These are phyloP conservation scores for Boletus subcaerulescens DNA, from an alignment of 768 basidiomycete genomes.

Conservation along the genomic window DNA sequence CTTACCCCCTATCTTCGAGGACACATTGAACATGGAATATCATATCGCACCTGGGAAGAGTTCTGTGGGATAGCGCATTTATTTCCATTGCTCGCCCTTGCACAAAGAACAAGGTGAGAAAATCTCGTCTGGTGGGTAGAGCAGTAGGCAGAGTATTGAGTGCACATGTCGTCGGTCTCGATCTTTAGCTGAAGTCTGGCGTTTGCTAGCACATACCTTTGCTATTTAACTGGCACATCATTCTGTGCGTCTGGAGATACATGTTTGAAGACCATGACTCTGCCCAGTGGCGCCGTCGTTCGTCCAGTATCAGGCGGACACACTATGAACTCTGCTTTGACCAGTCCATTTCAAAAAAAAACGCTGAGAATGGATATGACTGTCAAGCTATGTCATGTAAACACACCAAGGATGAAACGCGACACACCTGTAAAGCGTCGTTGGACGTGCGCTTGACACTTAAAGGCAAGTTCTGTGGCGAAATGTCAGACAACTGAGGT, in stretches of 20 bases:
- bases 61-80: not conserved
- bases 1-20: constrained; percentile 2
- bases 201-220: constrained; percentile 12
- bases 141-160: constrained; percentile 7
- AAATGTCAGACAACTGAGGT: not conserved
- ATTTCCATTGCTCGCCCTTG: not conserved
- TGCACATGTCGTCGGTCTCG: constrained; percentile 19
- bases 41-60: not conserved
- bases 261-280: not conserved
- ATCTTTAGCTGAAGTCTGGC: constrained; percentile 7
- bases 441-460: not conserved
- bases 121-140: not conserved
- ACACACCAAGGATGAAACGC: constrained; percentile 4
- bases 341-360: not conserved
- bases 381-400: not conserved
- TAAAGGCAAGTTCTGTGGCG: constrained; percentile 24
- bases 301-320: constrained; percentile 3
- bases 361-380: not conserved
- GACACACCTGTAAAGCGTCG: constrained; percentile 2
- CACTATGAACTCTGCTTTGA: constrained; percentile 4
- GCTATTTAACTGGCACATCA: constrained; percentile 12
- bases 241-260: constrained; percentile 3
- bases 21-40: constrained; percentile 14
- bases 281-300: constrained; percentile 7
- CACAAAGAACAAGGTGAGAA: not conserved